Evolutionary conservation across 306 rosid species (phyloP), one percentile per base, ranked within the genome.

Genomic region (apple (Malus domestica)): DNA sequence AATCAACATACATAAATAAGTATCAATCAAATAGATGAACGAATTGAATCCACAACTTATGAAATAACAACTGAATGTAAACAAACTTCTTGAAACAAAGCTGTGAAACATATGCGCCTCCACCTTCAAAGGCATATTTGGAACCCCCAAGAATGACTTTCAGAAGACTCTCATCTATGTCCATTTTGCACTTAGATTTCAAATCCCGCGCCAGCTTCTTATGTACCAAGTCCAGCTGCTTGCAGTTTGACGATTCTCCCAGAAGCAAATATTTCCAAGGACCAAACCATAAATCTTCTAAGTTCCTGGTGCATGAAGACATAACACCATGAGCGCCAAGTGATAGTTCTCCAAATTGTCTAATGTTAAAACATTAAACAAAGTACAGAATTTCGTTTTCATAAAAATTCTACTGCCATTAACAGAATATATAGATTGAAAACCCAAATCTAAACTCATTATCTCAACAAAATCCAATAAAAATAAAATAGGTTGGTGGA

Each of bases 231-330:
- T 95, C 95, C 80, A 86, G 71, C 44, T 63, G 81, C 82, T 83
- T 86, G 82, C 82, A 46, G 66, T 88, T 77, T 33, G 84, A 82
- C 89, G 82, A 85, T 79, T 88, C 92, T 72, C 98, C 98, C 59
- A 90, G 85, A 83, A 95, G 90, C 80, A 95, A 20, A 80, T 75
- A 86, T 83, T 85, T 92, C 97, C 96, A 95, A 40, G 92, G 85
- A 81, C 98, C 97, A 81, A 92, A 83, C 98, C 96, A 89, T 73
- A 82, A 83, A 81, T 90, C 96, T 78, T 95, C 96, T 69, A 95
- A 77, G 74, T 85, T 89, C 89, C 98, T 95, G 79, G 74, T 58
- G 77, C 77, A 82, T 58, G 78, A 60, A 27, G n/a, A 29, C 54
- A 60, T 22, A 12, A 57, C 4, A 61, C 22, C 27, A 55, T 22